Base-by-base conservation (phyloP, 2,329 filamentous ascomycete genomes). In the Exophiala calicioides region DNA sequence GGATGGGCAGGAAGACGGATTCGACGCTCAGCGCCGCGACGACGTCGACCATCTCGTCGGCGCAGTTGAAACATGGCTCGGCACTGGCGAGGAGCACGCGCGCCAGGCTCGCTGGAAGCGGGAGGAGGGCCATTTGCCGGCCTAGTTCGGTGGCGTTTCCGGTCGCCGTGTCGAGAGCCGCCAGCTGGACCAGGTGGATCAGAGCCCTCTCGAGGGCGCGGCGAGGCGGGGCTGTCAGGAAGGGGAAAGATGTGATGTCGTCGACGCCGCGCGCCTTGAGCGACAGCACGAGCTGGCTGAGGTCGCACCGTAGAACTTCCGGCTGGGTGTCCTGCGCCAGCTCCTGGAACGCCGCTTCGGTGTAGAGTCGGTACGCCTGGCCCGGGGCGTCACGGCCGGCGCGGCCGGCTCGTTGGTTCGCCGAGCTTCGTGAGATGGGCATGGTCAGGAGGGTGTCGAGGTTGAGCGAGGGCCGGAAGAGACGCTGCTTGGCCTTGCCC, bases 401-500 rank as follows among this genome's bases (percentile, higher is more conserved):
- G 71, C 93, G 87, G 65, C 93, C 93, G 41, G 88, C 83, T 47
- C 93, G 79, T 65, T 98, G 93, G 36, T 95, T 87, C 0, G 93
- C 91, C 1, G 93, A 94, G 0, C 91, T 95, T 61, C 89, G 88
- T 0, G 90, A 96, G 23, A 98, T 93, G 0, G 90, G 84, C 55
- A 95, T 95, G 2, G 88, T 84, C 1, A 97, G 77, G 1, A 98
- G 78, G 0, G 91, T 95, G 59, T 97, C 91, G 62, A 98, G 83
- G 4, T 90, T 90, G 0, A 97, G 77, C 1, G 84, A 79, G 12
- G 86, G 81, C 10, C 90, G 85, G 64, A 90, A 98, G 56, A 95
- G 86, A 68, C 96, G 96, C 55, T 94, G 80, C 65, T 98, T 98
- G 6, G 87, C 88, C 61, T 96, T 96, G 34, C 93, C 93, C 44